phyloP scores from a whole-genome alignment of 2,329 filamentous ascomycete genomes.

The Penicillium oxalicum region DNA sequence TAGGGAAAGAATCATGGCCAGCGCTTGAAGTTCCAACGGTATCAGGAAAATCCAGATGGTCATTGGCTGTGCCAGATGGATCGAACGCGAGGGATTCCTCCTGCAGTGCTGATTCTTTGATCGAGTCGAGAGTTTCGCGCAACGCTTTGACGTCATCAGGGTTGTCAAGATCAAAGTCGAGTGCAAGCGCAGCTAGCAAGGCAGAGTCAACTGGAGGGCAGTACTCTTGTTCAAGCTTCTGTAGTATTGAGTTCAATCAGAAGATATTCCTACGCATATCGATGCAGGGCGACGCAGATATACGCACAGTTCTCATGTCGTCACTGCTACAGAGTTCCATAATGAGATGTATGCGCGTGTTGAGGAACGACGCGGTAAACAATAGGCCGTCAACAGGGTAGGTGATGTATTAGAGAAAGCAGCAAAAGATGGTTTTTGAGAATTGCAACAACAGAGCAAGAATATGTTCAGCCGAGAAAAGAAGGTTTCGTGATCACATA shows the following conservation, averaged over 20 bases:
- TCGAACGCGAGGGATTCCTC: constrained; percentile 63
- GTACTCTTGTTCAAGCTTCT: constrained; percentile 59
- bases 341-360: not conserved
- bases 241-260: not conserved
- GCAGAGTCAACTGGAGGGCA: constrained; percentile 70
- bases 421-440: too few species aligned
- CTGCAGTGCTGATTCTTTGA: constrained; percentile 68
- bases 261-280: not conserved
- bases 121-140: constrained; percentile 54
- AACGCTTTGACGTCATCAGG: constrained; percentile 50
- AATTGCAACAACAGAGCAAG: too few species aligned
- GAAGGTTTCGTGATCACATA: not conserved
- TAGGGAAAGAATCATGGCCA: constrained; percentile 27
- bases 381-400: not conserved
- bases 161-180: constrained; percentile 62
- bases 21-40: constrained; percentile 13
- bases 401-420: too few species aligned
- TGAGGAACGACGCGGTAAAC: not conserved
- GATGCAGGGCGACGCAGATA: too few species aligned
- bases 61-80: constrained; percentile 61
- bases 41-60: constrained; percentile 20
- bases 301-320: not conserved
- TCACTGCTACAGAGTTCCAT: not conserved
- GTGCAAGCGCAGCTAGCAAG: constrained; percentile 67
- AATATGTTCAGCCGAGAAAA: too few species aligned